Evolutionary conservation across 2,329 filamentous ascomycete genomes (phyloP).

Genomic region (Zymoseptoria pseudotritici): DNA sequence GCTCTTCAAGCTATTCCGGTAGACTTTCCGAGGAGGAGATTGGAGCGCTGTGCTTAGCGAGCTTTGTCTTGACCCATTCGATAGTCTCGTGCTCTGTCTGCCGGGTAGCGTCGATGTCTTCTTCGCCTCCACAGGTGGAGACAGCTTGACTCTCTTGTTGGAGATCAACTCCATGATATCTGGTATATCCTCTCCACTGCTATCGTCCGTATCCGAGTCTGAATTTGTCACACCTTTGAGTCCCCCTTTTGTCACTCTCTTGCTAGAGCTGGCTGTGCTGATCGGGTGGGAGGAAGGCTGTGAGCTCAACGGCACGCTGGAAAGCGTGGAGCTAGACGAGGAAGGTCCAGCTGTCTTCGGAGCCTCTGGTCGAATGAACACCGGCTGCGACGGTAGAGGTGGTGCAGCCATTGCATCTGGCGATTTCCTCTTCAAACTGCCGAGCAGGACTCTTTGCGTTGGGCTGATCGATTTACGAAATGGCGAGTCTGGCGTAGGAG

Average conservation of each 20-base stretch:
- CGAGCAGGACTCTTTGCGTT: conserved; percentile 3
- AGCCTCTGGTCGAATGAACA: not conserved
- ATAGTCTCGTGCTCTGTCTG: conserved; percentile 4
- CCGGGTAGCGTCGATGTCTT: not conserved
- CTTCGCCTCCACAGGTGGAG: conserved; percentile 7
- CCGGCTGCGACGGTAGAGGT: conserved; percentile 1
- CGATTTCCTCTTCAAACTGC: conserved; percentile 1
- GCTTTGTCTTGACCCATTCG: conserved; percentile 4
- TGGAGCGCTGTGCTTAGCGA: conserved; percentile 1
- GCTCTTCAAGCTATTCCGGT: conserved; percentile 25
- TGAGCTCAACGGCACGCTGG: conserved; percentile 24
- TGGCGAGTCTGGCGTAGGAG: conserved; percentile 11
- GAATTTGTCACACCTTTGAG: conserved; percentile 44
- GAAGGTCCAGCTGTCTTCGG: conserved; percentile 7
- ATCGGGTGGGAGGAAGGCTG: conserved; percentile 8
- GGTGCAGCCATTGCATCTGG: conserved; percentile 3
- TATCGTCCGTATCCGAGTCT: conserved; percentile 27
- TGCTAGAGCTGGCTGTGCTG: conserved; percentile 37
- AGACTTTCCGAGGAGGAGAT: conserved; percentile 17
- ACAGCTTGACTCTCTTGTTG: conserved; percentile 24
- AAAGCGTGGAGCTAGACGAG: conserved; percentile 26
- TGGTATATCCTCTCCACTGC: conserved; percentile 22
- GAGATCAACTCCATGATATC: conserved; percentile 26
- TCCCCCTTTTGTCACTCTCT: conserved; percentile 44
- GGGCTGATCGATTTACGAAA: conserved; percentile 5